A percentile compares a stretch with the other conserved stretches of the same genome.
These are phyloP conservation scores for Immersiella caudata DNA, from an alignment of 495 filamentous ascomycete genomes.

Conservation along the genomic window DNA sequence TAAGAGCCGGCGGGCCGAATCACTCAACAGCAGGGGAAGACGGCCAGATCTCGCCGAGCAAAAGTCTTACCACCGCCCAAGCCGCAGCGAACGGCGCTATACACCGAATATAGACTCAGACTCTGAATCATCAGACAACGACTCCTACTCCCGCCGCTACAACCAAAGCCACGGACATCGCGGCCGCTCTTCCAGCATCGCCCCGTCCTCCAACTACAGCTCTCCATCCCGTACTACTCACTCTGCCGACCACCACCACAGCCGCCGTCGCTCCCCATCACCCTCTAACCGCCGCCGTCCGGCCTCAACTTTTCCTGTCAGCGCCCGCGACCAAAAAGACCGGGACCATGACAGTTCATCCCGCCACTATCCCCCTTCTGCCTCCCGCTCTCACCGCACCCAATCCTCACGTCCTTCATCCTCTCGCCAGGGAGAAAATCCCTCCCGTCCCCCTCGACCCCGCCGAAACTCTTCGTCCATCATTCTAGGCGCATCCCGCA, in stretches of 20 bases:
- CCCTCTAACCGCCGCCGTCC: neutral
- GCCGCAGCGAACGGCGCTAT: constrained; percentile 4
- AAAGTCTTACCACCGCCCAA: neutral
- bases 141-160: neutral
- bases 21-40: neutral
- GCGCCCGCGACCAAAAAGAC: neutral
- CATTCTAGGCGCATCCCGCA: constrained; percentile 22
- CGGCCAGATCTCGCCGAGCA: neutral
- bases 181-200: neutral
- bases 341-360: neutral
- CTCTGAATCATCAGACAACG: constrained; percentile 7
- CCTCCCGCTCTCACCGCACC: constrained; percentile 11
- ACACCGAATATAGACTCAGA: neutral
- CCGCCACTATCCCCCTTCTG: constrained; percentile 16
- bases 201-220: neutral
- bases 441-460: neutral
- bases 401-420: neutral
- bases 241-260: constrained; percentile 4
- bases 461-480: constrained; percentile 18
- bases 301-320: neutral
- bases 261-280: neutral
- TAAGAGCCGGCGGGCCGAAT: constrained; percentile 9
- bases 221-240: neutral
- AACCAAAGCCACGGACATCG: neutral
- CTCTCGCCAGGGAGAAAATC: neutral